Evolutionary conservation across 345 rosid genomes (phyloP).

Genomic region (Citrus hindsii): DNA sequence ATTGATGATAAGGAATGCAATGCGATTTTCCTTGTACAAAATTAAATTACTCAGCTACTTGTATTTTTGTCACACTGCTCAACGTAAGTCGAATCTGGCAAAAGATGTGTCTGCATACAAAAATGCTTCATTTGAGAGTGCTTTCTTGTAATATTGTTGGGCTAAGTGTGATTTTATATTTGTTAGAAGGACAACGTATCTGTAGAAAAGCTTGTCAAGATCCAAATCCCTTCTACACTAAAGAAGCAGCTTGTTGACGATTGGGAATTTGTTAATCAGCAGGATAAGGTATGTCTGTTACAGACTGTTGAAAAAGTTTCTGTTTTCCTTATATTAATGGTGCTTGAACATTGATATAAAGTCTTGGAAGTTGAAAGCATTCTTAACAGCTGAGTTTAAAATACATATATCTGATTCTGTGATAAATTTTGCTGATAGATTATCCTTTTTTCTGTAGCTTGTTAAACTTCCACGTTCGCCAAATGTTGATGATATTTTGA

Average conservation of each 20-base stretch:
- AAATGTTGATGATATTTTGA: conserved; percentile 77
- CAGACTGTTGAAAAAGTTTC: not conserved
- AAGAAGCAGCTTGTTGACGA: conserved; percentile 89
- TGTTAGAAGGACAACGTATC: conserved; percentile 49
- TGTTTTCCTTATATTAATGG: not conserved
- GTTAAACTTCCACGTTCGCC: conserved; percentile 94
- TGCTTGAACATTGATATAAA: not conserved
- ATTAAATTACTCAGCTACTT: not conserved
- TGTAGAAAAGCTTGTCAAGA: conserved; percentile 67
- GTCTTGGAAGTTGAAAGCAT: conserved; percentile 1
- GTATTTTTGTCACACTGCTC: not conserved
- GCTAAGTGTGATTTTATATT: conserved; percentile 14
- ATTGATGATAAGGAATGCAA: not conserved
- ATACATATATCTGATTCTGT: conserved; percentile 10
- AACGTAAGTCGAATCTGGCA: not conserved
- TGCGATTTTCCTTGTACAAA: not conserved
- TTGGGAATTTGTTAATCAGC: conserved; percentile 71
- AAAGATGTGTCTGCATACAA: not conserved
- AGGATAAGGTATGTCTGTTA: conserved; percentile 64
- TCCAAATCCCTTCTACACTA: conserved; percentile 76
- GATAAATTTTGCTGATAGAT: conserved; percentile 7
- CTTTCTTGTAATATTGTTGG: too few species aligned
- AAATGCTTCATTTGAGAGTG: not conserved
- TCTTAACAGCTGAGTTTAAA: not conserved
- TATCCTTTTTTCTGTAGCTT: conserved; percentile 50